phyloP scores from a whole-genome alignment of 2,329 filamentous ascomycete species.

The Colletotrichum sp. region DNA sequence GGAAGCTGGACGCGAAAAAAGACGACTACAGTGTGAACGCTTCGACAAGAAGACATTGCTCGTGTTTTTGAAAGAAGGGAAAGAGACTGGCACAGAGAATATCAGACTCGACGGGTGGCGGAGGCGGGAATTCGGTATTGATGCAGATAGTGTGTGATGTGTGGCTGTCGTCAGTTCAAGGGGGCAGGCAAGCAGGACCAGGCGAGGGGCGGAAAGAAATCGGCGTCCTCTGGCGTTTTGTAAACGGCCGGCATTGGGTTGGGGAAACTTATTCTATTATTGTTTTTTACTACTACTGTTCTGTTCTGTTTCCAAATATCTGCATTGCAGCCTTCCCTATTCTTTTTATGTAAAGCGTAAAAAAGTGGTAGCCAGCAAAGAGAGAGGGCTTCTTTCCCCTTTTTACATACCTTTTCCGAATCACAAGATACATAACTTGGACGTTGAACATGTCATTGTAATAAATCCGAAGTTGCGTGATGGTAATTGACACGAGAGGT shows the following conservation, averaged over 20 bases:
- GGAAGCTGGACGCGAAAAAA: neutral
- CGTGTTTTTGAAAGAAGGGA: neutral
- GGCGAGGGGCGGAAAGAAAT: neutral
- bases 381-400: neutral
- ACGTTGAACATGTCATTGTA: neutral
- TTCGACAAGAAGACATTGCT: neutral
- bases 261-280: neutral
- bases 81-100: neutral
- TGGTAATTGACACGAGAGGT: neutral
- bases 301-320: neutral
- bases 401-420: neutral
- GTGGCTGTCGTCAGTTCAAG: neutral
- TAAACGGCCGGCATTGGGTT: conserved; percentile 12
- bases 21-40: neutral
- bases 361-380: neutral
- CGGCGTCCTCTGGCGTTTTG: conserved; percentile 20
- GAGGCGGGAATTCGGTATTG: neutral
- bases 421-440: neutral
- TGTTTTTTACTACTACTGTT: neutral
- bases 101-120: neutral
- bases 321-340: conserved; percentile 2
- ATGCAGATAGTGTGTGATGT: neutral
- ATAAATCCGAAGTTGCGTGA: neutral
- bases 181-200: neutral
- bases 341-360: neutral